Conservation (phyloP, 1,284 basidiomycete genomes). For the Omphalotus olearius region DNA sequence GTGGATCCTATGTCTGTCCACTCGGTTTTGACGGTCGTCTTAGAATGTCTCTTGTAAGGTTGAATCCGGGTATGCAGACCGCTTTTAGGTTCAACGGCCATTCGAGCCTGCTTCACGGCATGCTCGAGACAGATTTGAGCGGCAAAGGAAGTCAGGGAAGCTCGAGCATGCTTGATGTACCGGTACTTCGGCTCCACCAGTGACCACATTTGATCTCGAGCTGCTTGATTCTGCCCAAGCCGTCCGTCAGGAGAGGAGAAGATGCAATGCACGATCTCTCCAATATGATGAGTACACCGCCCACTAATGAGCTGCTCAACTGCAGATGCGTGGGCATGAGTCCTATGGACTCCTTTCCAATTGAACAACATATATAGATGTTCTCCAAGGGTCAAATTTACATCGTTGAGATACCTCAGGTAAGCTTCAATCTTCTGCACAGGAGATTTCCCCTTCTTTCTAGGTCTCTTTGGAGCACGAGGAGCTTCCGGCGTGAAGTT, state of each 20-base stretch:
- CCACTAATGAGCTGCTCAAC: background rate
- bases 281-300: background rate
- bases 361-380: background rate
- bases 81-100: slow-evolving; percentile 1
- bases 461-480: too few relatives aligned
- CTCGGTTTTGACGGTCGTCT: slow-evolving; percentile 6
- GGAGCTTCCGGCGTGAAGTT: too few relatives aligned
- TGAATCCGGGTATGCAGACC: slow-evolving; percentile 19
- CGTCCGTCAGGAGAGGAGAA: background rate
- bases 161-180: background rate
- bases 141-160: background rate
- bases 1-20: slow-evolving; percentile 20
- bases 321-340: background rate
- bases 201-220: background rate
- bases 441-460: background rate
- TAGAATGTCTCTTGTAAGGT: background rate
- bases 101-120: background rate
- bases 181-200: background rate
- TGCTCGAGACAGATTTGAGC: background rate
- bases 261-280: background rate
- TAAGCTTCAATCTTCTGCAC: background rate
- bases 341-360: background rate
- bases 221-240: background rate
- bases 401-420: background rate
- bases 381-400: background rate